Evolutionary conservation across 202 grass and related monocot genomes (phyloP).

Genomic region (Panicum hallii): DNA sequence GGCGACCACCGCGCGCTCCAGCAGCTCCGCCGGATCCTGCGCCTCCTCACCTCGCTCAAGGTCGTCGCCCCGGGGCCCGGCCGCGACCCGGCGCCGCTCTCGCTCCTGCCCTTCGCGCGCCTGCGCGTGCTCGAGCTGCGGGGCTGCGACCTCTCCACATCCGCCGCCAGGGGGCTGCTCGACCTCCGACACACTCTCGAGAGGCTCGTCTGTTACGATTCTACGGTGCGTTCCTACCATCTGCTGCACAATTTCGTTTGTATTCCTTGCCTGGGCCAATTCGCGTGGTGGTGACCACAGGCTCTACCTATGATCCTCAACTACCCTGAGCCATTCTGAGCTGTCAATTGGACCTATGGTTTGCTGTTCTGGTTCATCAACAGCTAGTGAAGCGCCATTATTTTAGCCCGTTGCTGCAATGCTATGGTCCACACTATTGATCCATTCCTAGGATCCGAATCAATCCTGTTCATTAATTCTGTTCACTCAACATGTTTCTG

Average conservation of each 20-base stretch:
- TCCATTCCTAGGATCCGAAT: constrained; percentile 46
- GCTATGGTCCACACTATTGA: constrained; percentile 25
- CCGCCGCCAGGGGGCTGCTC: constrained; percentile 73
- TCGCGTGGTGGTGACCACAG: not conserved
- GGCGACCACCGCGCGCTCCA: constrained; percentile 96
- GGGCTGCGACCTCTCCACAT: constrained; percentile 83
- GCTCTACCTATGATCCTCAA: constrained; percentile 11
- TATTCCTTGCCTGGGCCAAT: not conserved
- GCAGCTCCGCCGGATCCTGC: constrained; percentile 85
- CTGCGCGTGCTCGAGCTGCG: constrained; percentile 77
- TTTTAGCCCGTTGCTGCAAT: constrained; percentile 35
- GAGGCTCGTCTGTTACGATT: constrained; percentile 81
- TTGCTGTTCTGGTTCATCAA: constrained; percentile 40
- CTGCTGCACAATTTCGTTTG: not conserved
- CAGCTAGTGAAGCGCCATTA: not conserved
- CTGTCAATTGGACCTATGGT: constrained; percentile 27
- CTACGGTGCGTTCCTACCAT: constrained; percentile 58
- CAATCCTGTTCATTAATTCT: constrained; percentile 2
- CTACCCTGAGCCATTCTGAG: constrained; percentile 13
- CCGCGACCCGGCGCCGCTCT: constrained; percentile 77
- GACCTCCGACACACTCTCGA: constrained; percentile 90
- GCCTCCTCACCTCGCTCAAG: constrained; percentile 83
- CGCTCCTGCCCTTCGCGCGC: constrained; percentile 72
- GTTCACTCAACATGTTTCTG: constrained; percentile 32
- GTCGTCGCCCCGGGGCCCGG: constrained; percentile 59